phyloP scores from a whole-genome alignment of 2,329 filamentous ascomycete species.

The Fusarium brevicatenulatum region DNA sequence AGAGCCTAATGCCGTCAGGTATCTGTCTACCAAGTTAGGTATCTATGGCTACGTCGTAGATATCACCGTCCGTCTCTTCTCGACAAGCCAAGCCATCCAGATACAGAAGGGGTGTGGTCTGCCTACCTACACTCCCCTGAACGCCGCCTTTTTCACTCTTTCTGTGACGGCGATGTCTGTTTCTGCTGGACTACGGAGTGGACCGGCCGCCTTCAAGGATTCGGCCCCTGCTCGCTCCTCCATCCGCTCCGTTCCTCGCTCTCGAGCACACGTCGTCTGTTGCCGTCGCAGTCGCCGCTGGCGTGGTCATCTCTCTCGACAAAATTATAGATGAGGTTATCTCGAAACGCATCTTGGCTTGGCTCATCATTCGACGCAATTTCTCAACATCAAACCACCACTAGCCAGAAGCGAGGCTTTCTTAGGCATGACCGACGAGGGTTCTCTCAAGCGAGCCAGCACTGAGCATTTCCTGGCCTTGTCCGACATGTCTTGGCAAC shows the following conservation, averaged over 20 bases:
- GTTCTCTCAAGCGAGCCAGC: constrained; percentile 27
- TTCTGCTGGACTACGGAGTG: constrained; percentile 25
- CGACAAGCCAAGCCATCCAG: constrained; percentile 6
- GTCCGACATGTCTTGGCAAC: constrained; percentile 35
- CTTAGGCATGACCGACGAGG: constrained; percentile 12
- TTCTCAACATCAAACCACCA: constrained; percentile 25
- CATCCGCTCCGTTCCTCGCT: constrained; percentile 26
- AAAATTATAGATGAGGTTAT: constrained; percentile 30
- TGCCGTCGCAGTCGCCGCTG: neutral
- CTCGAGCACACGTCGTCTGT: constrained; percentile 9
- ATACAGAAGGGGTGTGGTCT: neutral
- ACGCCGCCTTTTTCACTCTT: constrained; percentile 20
- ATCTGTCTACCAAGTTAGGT: constrained; percentile 11
- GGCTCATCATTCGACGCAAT: constrained; percentile 35
- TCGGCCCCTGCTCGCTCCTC: constrained; percentile 20
- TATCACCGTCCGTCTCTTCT: constrained; percentile 24
- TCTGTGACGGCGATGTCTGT: constrained; percentile 25
- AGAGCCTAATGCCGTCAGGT: constrained; percentile 13
- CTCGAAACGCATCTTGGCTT: constrained; percentile 26
- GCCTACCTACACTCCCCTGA: neutral
- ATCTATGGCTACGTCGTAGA: constrained; percentile 10
- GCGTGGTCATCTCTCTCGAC: constrained; percentile 18
- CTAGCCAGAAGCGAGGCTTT: constrained; percentile 9
- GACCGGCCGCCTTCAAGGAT: constrained; percentile 30
- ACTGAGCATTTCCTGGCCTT: constrained; percentile 33